Evolutionary conservation across 2,329 filamentous ascomycete species (phyloP), one percentile per base, ranked within the genome.

Genomic region (Pseudopithomyces chartarum): DNA sequence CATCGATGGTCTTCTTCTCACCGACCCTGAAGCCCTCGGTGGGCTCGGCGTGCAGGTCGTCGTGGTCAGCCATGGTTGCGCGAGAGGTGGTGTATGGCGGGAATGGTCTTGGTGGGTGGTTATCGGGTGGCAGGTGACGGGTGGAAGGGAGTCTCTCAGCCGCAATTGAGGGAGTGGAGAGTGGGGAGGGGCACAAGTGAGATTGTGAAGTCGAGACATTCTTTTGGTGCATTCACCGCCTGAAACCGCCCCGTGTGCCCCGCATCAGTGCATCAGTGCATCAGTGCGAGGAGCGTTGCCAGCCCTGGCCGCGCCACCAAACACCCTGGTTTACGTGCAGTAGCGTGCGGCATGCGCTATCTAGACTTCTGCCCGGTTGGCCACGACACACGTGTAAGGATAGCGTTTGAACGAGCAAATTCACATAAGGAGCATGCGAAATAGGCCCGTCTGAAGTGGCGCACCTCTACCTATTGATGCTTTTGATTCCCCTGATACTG

Each of bases 21-120:
- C 92, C 93, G 75, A 97, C 90, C 87, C 96, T 97, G 89, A 97
- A 98, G 76, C 94, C 94, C 81, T 93, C 89, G 65, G 93, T 97
- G 81, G 89, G 85, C 82, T 95, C 90, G 63, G 92, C 89, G 78
- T 90, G 83, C 66, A 94, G 87, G 73, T 98, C 94, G 60, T 97
- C 92, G 12, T 80, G 70, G 57, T 66, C 57, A 55, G 69, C 64
- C 71, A 74, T 74, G 57, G 46, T 61, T 64, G 58, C 54, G 56
- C 51, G 40, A 22, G 33, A 12, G 4, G 34, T 42, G 26, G 20
- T 26, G 34, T 13, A 55, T 44, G 48, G 12, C 32, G 33, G 38
- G 13, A 17, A 34, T 40, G n/a, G n/a, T n/a, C n/a, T n/a, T n/a
- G n/a, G n/a, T n/a, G n/a, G n/a, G 45, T 36, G 48, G 52, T 65